Base-by-base conservation (phyloP, 768 basidiomycete species). In the Phylloporus arenicola region DNA sequence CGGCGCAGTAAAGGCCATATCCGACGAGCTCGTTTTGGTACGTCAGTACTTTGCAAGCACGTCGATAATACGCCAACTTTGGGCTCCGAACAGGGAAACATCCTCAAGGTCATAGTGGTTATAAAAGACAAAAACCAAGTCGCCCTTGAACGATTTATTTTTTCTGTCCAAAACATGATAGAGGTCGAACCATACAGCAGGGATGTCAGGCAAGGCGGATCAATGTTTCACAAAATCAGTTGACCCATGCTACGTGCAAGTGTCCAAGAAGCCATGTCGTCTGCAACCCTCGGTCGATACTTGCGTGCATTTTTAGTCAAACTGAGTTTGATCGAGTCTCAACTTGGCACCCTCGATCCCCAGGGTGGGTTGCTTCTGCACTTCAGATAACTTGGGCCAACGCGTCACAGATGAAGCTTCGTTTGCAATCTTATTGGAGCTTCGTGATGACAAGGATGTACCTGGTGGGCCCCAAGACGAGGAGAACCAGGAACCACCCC, bases 131-230 rank as follows among this genome's bases (percentile, higher is more conserved):
- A 81, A 55, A 78, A 87, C 10, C 84, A 92, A 53, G 72, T 84
- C 20, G 78, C 91, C 14, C 70, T 96, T n/a, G 94, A 98, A 64
- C 80, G 93, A 3, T 96, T 88, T 66, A 78, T 95, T 17, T 92
- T 96, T 65, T 83, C 90, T 20, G 65, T 95, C n/a, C 83, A 86
- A 53, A 86, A 78, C 64, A 84, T 94, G 81, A 79, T 91, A 25
- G 64, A 82, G 47, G 77, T 88, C 25, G 86, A 87, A 54, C 57
- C 74, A 0, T 86, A 78, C 68, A 77, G 86, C 64, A 87, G 82
- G 62, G 83, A 88, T 55, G 78, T 78, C 17, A 78, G 80, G 88
- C 86, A 56, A 49, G 63, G 54, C 40, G 3, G 41, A 30, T 29
- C 27, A 24, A 12, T 10, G 24, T 34, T 33, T 7, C 38, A 16